Evolutionary conservation across 116 monocot species (phyloP).

Genomic region (Zostera marina): DNA sequence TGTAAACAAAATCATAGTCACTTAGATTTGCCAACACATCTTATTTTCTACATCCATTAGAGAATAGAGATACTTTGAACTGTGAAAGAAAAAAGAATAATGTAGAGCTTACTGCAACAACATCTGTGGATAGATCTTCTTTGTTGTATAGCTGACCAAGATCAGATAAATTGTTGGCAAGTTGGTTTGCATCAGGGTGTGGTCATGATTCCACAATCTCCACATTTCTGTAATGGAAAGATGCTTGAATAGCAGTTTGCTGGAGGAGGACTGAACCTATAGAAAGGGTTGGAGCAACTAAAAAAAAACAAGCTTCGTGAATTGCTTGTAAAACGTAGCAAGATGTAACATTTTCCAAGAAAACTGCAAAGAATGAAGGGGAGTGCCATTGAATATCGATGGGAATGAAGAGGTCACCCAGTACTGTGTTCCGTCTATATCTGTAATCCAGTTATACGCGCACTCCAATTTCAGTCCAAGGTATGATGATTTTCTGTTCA

Average conservation of each 20-base stretch:
- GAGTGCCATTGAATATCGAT: too few relatives aligned
- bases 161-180: conserved; percentile 61
- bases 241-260: conserved; percentile 86
- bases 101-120: conserved; percentile 33
- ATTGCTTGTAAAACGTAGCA: neutral
- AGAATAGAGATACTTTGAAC: neutral
- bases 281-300: conserved; percentile 74
- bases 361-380: too few relatives aligned
- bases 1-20: neutral
- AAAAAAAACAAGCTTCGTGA: conserved; percentile 1
- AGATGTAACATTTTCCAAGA: too few relatives aligned
- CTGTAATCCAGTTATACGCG: too few relatives aligned
- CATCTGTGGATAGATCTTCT: conserved; percentile 52
- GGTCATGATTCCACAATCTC: conserved; percentile 89
- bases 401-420: too few relatives aligned
- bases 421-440: too few relatives aligned
- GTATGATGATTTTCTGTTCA: too few relatives aligned
- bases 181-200: conserved; percentile 58
- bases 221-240: conserved; percentile 80
- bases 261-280: conserved; percentile 86
- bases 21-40: neutral
- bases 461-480: too few relatives aligned
- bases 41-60: too few relatives aligned
- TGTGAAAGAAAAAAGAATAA: neutral
- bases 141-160: conserved; percentile 72